These are phyloP conservation scores for Apophysomyces trapeziformis DNA, from an alignment of 371 early-diverging fungal genomes.

Conservation along the genomic window DNA sequence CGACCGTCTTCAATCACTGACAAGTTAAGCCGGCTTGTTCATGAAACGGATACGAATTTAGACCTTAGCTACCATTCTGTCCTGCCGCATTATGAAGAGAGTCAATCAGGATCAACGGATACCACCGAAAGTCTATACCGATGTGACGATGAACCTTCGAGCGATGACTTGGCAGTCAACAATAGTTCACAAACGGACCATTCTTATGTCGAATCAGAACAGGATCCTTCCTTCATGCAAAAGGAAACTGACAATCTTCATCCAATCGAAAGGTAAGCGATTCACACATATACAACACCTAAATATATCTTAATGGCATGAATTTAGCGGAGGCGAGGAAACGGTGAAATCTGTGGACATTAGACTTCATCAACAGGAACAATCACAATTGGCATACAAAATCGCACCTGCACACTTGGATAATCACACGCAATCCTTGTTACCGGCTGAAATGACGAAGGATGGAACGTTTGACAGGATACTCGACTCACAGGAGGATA, in stretches of 20 bases:
- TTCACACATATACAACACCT: too few relatives aligned
- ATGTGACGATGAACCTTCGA: background rate
- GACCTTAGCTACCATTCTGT: background rate
- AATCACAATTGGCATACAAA: too few relatives aligned
- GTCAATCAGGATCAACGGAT: background rate
- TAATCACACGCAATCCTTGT: background rate
- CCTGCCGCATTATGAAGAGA: background rate
- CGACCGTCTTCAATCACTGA: background rate
- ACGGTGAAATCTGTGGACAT: too few relatives aligned
- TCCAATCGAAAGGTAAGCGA: too few relatives aligned
- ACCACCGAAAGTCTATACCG: background rate
- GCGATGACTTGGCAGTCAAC: background rate
- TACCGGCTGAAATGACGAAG: background rate
- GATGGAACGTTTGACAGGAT: background rate
- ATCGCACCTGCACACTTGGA: too few relatives aligned
- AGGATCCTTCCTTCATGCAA: too few relatives aligned
- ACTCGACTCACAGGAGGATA: background rate
- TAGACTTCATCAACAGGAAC: too few relatives aligned
- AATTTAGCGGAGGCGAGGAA: too few relatives aligned
- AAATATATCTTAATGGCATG: too few relatives aligned
- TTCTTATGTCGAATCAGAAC: background rate
- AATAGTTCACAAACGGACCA: background rate
- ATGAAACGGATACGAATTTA: background rate
- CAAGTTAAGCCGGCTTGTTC: background rate
- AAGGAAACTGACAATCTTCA: too few relatives aligned